These are phyloP conservation scores for Pseudocercospora crystallina DNA, from an alignment of 2,329 filamentous ascomycete species.

Conservation along the genomic window DNA sequence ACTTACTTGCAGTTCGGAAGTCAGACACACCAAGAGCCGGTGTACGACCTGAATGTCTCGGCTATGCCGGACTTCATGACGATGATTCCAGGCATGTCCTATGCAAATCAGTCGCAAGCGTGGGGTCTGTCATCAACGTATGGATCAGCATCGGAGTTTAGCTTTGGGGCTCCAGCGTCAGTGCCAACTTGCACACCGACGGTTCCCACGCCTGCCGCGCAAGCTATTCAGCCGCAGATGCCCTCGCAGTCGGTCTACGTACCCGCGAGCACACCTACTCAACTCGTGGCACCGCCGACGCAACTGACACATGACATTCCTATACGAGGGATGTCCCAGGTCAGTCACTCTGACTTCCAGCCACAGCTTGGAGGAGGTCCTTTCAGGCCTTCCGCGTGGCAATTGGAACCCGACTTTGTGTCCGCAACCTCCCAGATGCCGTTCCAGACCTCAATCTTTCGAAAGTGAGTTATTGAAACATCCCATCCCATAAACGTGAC, in stretches of 20 bases:
- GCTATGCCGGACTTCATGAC: slow-evolving; percentile 40
- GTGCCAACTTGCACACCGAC: slow-evolving; percentile 27
- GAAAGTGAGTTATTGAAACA: slow-evolving; percentile 33
- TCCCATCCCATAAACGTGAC: slow-evolving; percentile 1
- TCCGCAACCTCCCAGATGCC: slow-evolving; percentile 41
- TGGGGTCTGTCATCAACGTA: slow-evolving; percentile 24
- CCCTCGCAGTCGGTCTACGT: slow-evolving; percentile 30
- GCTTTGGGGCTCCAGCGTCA: slow-evolving; percentile 26
- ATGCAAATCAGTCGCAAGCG: slow-evolving; percentile 23
- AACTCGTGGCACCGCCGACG: slow-evolving; percentile 29
- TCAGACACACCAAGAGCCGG: slow-evolving; percentile 29
- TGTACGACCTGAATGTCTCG: slow-evolving; percentile 30
- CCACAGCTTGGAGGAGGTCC: slow-evolving; percentile 38
- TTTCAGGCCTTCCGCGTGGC: slow-evolving; percentile 48
- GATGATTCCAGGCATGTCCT: slow-evolving; percentile 49
- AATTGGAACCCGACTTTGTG: slow-evolving; percentile 44
- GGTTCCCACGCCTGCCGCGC: slow-evolving; percentile 27
- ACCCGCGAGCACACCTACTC: slow-evolving; percentile 26
- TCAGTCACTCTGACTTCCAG: slow-evolving; percentile 24
- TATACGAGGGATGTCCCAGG: slow-evolving; percentile 29
- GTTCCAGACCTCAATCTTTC: slow-evolving; percentile 52
- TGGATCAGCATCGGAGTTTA: slow-evolving; percentile 27
- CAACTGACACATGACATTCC: slow-evolving; percentile 33
- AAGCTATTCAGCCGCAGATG: slow-evolving; percentile 30
- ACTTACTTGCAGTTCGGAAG: slow-evolving; percentile 37